These are phyloP conservation scores for Boletus eberwhitei DNA, from an alignment of 768 basidiomycete species.

Conservation along the genomic window DNA sequence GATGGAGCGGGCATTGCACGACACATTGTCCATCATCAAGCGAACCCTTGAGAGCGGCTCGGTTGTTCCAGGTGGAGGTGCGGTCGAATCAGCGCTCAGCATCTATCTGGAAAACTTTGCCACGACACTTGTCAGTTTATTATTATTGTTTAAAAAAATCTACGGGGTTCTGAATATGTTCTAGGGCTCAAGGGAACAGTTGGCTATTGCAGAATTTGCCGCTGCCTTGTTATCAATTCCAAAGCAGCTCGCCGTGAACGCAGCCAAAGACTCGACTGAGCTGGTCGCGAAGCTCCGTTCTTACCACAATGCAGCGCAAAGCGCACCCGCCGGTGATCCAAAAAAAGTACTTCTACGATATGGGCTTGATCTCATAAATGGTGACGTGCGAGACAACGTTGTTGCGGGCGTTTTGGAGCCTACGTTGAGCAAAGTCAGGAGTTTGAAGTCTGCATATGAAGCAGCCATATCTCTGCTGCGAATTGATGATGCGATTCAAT, in stretches of 20 bases:
- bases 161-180: conserved; percentile 4
- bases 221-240: conserved; percentile 89
- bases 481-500: conserved; percentile 95
- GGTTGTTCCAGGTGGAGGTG: conserved; percentile 96
- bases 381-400: conserved; percentile 93
- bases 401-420: conserved; percentile 92
- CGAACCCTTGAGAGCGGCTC: conserved; percentile 93
- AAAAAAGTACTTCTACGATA: conserved; percentile 89
- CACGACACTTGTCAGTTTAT: conserved; percentile 77
- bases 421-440: conserved; percentile 95
- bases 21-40: conserved; percentile 93
- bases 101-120: conserved; percentile 99
- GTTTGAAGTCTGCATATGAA: conserved; percentile 94
- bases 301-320: conserved; percentile 96
- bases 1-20: conserved; percentile 97
- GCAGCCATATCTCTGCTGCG: conserved; percentile 92
- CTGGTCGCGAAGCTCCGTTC: conserved; percentile 95
- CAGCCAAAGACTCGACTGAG: conserved; percentile 97
- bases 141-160: too few species aligned
- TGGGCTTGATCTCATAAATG: conserved; percentile 92
- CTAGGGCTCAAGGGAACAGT: conserved; percentile 95
- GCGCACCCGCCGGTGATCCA: conserved; percentile 84
- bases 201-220: conserved; percentile 99
- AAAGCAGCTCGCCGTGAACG: conserved; percentile 95
- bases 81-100: conserved; percentile 93